Evolutionary conservation across 225 moss, liverwort and hornwort species (phyloP), one percentile per base, ranked within the genome.

Genomic region (Antitrichia curtipendula): DNA sequence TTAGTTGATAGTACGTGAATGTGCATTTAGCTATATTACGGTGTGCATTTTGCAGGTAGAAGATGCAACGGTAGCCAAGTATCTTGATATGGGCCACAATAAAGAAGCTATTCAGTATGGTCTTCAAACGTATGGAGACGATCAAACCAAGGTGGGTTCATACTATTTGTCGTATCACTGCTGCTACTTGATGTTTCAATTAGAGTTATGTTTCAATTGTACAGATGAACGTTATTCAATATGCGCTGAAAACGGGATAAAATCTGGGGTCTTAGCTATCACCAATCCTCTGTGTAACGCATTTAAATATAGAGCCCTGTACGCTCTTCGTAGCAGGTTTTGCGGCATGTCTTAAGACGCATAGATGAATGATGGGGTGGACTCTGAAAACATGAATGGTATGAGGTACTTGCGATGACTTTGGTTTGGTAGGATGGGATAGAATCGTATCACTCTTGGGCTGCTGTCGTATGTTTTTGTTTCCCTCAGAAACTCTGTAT

Each of bases 31-130:
- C 76, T 82, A 36, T 78, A 59, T 57, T 50, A 52, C 77, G 82
- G 64, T 76, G 52, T 85, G 72, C 87, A 69, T 85, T 85, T 89
- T 89, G 72, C 88, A 93, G 93, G 93, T 85, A 78, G 98, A 97
- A 76, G 96, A 99, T 87, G 93, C 93, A 77, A 87, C 89, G 68
- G 94, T 97, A 62, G 91, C 92, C 73, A 99, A 97, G 84, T 99
- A 99, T 90, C 88, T 99, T 73, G 93, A 90, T 65, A 97, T 96
- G 96, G 98, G 98, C 65, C 91, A 94, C 75, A 91, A 89, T 73
- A 97, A 91, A 88, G 95, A 99, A 90, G 96, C 98, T 75, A 92
- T 95, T 38, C 90, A 95, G 56, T 92, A 94, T 92, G 97, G 93
- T 60, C 93, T 99, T 73, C 91, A 95, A 89, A 92, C 89, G 28